Conservation (phyloP, 2,329 filamentous ascomycete species). For the Colletotrichum sp. region DNA sequence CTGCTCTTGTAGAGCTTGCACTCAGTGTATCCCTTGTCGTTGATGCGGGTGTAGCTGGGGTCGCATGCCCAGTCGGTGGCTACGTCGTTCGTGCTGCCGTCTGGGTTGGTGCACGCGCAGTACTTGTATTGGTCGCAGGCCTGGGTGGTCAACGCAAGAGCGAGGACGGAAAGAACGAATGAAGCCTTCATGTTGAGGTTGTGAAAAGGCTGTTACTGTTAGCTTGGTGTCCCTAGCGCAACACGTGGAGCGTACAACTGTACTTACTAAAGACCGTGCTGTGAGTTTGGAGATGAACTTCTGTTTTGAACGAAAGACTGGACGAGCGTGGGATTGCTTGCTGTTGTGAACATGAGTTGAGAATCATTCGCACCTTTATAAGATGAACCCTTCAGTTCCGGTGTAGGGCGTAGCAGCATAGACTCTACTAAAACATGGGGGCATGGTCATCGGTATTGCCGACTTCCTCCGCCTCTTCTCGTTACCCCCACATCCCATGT, state of each 20-base stretch:
- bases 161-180: background rate
- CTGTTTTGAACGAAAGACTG: background rate
- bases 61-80: background rate
- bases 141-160: background rate
- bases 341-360: background rate
- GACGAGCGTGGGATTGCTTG: background rate
- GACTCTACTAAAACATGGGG: background rate
- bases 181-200: background rate
- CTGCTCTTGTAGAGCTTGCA: background rate
- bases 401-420: background rate
- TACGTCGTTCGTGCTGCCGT: background rate
- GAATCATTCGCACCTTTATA: background rate
- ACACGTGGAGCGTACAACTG: background rate
- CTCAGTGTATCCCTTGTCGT: background rate
- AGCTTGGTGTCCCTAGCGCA: background rate
- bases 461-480: background rate
- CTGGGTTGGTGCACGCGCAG: fast-evolving
- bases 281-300: background rate
- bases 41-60: background rate
- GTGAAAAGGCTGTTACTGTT: background rate
- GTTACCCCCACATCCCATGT: background rate
- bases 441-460: background rate
- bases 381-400: background rate
- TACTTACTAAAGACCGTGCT: background rate
- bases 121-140: background rate